Evolutionary conservation across 2,329 filamentous ascomycete species (phyloP).

Genomic region (Microascus cirrosus): DNA sequence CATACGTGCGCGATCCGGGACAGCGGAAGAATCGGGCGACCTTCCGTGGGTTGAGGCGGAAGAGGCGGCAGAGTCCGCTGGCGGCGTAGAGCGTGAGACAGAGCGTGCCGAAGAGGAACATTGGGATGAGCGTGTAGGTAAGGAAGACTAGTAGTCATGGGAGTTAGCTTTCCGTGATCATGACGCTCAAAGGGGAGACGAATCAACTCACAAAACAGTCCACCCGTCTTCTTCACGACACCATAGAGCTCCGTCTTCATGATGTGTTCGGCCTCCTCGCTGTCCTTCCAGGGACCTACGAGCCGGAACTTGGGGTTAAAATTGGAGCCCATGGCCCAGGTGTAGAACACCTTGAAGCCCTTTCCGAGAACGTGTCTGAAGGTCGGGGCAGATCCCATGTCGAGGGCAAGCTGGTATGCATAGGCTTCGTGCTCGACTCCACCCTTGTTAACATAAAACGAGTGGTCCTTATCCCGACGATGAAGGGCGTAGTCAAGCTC

Average conservation of each 20-base stretch:
- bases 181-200: background rate
- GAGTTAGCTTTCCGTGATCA: background rate
- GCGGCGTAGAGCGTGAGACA: slow-evolving; percentile 20
- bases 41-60: background rate
- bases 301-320: slow-evolving; percentile 38
- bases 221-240: slow-evolving; percentile 23
- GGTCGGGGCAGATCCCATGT: slow-evolving; percentile 30
- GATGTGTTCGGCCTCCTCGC: slow-evolving; percentile 20
- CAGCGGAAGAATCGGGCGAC: background rate
- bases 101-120: slow-evolving; percentile 21
- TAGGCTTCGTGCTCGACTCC: slow-evolving; percentile 39
- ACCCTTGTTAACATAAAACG: slow-evolving; percentile 18
- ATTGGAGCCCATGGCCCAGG: slow-evolving; percentile 36
- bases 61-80: background rate
- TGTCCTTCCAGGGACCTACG: slow-evolving; percentile 29
- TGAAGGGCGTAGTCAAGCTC: slow-evolving; percentile 29
- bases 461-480: slow-evolving; percentile 18
- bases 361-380: slow-evolving; percentile 20
- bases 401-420: slow-evolving; percentile 35
- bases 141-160: slow-evolving; percentile 15
- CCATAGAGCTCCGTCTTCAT: slow-evolving; percentile 29
- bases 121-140: slow-evolving; percentile 23
- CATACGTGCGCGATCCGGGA: background rate
- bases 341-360: slow-evolving; percentile 18
- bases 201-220: slow-evolving; percentile 21